Percentiles rank a stretch among this genome's conserved stretches.
phyloP scores from a whole-genome alignment of 2,329 filamentous ascomycete species.

The Alternaria sp. region DNA sequence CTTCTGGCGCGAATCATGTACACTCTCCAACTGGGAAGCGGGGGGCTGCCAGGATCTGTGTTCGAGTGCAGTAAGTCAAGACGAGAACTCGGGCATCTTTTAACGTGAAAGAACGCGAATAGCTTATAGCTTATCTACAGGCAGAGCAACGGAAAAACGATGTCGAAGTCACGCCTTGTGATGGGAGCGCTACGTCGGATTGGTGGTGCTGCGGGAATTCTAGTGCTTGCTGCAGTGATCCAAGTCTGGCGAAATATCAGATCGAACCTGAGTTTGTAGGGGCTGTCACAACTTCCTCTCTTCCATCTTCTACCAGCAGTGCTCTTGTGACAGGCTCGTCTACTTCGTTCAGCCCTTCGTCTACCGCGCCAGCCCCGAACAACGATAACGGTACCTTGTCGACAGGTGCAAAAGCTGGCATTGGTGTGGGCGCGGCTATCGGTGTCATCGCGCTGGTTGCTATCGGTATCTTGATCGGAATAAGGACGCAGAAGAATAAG shows the following conservation, averaged over 20 bases:
- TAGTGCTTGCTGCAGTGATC: not conserved
- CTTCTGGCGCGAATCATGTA: not conserved
- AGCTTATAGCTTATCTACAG: not conserved
- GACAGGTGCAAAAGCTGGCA: not conserved
- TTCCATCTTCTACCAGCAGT: not conserved
- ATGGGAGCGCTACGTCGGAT: not conserved
- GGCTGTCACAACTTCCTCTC: not conserved
- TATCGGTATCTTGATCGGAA: not conserved
- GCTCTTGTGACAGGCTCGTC: not conserved
- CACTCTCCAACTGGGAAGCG: not conserved
- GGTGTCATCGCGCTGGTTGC: not conserved
- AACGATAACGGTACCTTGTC: not conserved
- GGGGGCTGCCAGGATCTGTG: not conserved
- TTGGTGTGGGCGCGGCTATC: not conserved
- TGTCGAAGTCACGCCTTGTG: not conserved
- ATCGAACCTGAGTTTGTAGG: not conserved
- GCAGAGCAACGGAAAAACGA: not conserved
- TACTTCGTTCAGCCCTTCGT: not conserved
- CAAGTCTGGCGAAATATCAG: not conserved
- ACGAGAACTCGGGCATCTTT: too few species aligned
- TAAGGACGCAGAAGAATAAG: not conserved
- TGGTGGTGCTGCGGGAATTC: not conserved
- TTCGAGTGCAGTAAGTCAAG: not conserved
- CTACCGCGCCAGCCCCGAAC: not conserved
- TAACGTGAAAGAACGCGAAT: too few species aligned